Percentiles rank a stretch among this genome's conserved stretches.
phyloP scores from a whole-genome alignment of 345 rosid species.

The Gossypium anomalum region DNA sequence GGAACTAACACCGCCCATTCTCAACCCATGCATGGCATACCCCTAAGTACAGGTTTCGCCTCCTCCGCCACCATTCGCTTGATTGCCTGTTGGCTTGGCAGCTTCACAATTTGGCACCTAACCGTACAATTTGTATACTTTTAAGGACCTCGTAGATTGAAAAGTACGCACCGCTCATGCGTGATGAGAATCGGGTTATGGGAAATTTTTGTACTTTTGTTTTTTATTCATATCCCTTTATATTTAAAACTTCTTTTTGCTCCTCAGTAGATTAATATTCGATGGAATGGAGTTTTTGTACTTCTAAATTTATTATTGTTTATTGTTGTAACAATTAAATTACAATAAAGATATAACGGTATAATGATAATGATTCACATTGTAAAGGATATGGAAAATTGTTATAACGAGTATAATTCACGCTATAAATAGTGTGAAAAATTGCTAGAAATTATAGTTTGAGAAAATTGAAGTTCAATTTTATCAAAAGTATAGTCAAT shows the following conservation, averaged over 20 bases:
- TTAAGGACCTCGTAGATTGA: neutral
- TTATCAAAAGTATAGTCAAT: too few relatives aligned
- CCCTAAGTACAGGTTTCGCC: conserved; percentile 12
- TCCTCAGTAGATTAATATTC: neutral
- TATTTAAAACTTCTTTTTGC: neutral
- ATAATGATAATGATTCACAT: too few relatives aligned
- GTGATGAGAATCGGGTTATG: neutral
- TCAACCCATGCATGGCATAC: neutral
- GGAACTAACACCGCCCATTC: neutral
- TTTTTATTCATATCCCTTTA: neutral
- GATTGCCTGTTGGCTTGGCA: neutral
- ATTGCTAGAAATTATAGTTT: too few relatives aligned
- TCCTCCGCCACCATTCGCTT: conserved; percentile 13
- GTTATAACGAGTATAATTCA: too few relatives aligned
- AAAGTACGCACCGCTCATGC: neutral
- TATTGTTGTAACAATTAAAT: too few relatives aligned
- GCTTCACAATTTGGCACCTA: neutral
- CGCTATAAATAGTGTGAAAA: too few relatives aligned
- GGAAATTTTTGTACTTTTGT: neutral
- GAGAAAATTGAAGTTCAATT: too few relatives aligned
- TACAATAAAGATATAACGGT: too few relatives aligned
- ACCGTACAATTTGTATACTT: neutral
- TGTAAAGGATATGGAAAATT: too few relatives aligned
- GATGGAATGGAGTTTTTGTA: too few relatives aligned
- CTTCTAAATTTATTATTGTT: too few relatives aligned